These are phyloP conservation scores for Erodium texanum DNA, from an alignment of 441 rosid species.

Conservation along the genomic window DNA sequence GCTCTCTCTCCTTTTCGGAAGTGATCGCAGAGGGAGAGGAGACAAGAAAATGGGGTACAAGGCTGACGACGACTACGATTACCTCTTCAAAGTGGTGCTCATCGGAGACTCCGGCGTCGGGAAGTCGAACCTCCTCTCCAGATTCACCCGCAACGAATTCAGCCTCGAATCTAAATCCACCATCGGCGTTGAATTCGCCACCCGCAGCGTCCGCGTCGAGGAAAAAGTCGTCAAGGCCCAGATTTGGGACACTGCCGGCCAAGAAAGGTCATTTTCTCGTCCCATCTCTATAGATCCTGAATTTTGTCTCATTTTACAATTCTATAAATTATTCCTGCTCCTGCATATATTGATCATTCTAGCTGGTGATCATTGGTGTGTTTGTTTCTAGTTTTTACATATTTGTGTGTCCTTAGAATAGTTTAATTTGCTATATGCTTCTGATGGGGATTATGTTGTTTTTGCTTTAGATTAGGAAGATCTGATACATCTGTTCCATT, in stretches of 20 bases:
- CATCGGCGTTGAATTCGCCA: constrained; percentile 21
- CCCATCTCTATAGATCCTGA: neutral
- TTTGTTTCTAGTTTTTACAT: neutral
- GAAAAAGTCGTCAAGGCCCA: constrained; percentile 21
- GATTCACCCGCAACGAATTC: constrained; percentile 20
- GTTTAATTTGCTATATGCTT: neutral
- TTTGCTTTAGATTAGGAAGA: neutral
- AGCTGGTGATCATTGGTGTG: neutral
- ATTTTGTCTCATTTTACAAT: neutral
- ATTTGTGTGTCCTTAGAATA: neutral
- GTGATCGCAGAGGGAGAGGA: constrained; percentile 6
- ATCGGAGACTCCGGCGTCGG: constrained; percentile 76
- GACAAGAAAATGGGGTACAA: constrained; percentile 43
- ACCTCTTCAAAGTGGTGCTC: constrained; percentile 55
- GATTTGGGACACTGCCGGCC: constrained; percentile 25
- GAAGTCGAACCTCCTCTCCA: constrained; percentile 17
- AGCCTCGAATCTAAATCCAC: constrained; percentile 19
- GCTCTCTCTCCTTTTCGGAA: neutral
- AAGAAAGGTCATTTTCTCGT: constrained; percentile 14
- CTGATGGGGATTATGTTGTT: neutral
- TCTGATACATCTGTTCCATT: neutral
- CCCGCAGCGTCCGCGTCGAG: constrained; percentile 15
- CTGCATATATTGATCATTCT: neutral
- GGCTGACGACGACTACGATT: constrained; percentile 75
- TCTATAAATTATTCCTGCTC: too few species aligned